Percentiles rank a stretch among this genome's conserved stretches.
Conservation (phyloP, 805 yeast genomes). For the Maudiozyma saulgeensis region DNA sequence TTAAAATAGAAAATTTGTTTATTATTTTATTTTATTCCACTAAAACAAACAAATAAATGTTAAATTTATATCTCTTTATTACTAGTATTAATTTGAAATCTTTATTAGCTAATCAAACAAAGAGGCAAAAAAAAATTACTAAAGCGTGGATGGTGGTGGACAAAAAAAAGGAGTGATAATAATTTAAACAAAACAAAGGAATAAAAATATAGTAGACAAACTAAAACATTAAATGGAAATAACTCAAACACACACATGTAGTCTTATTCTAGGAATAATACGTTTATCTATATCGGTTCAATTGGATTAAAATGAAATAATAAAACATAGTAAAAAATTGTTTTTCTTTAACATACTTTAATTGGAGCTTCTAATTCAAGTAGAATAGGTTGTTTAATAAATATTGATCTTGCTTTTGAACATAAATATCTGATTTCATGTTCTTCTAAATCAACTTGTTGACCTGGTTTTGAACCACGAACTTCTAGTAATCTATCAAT, state of each 20-base stretch:
- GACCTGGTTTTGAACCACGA: constrained; percentile 97
- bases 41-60: too few relatives aligned
- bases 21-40: too few relatives aligned
- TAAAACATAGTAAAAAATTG: background rate
- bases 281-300: background rate
- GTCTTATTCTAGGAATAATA: too few relatives aligned
- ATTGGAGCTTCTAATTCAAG: constrained; percentile 96
- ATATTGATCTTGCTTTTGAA: constrained; percentile 95
- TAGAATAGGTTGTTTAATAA: constrained; percentile 93
- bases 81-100: background rate
- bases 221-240: background rate
- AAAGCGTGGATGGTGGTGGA: background rate
- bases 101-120: background rate
- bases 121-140: background rate
- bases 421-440: constrained; percentile 91
- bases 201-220: background rate
- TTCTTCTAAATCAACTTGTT: constrained; percentile 88
- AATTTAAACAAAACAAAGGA: background rate
- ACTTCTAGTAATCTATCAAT: constrained; percentile 95
- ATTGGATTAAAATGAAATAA: background rate
- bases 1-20: too few relatives aligned
- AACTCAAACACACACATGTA: background rate
- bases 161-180: background rate
- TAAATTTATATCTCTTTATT: too few relatives aligned
- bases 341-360: constrained; percentile 48